Evolutionary conservation across 768 basidiomycete genomes (phyloP).

Genomic region (Terana coerulea): DNA sequence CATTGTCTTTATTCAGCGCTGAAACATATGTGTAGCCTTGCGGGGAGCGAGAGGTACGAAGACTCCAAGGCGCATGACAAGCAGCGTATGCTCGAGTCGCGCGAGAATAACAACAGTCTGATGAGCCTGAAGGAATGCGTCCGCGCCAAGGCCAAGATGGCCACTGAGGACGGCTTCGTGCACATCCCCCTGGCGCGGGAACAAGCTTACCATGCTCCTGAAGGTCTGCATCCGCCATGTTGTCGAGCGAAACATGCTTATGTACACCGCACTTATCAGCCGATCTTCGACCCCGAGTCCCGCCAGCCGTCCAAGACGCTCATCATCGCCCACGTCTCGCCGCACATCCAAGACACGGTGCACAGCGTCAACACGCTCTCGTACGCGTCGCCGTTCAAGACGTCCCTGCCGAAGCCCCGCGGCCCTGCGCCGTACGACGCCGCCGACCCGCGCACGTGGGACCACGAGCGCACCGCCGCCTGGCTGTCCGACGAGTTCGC

Average conservation of each 20-base stretch:
- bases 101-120: conserved; percentile 34
- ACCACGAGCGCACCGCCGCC: conserved; percentile 24
- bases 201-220: conserved; percentile 34
- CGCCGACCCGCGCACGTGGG: conserved; percentile 32
- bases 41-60: conserved; percentile 34
- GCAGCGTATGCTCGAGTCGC: conserved; percentile 31
- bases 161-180: conserved; percentile 32
- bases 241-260: not conserved
- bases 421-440: conserved; percentile 31
- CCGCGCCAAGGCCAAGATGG: conserved; percentile 33
- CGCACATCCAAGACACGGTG: conserved; percentile 32
- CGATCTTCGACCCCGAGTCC: conserved; percentile 34
- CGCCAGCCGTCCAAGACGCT: conserved; percentile 27
- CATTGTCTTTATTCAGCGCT: too few species aligned
- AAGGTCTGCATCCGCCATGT: conserved; percentile 20
- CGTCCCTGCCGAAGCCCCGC: conserved; percentile 24
- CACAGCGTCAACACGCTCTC: conserved; percentile 32
- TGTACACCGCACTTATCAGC: conserved; percentile 15
- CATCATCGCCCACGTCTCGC: conserved; percentile 35
- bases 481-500: conserved; percentile 28
- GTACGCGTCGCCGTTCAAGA: conserved; percentile 33
- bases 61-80: conserved; percentile 34
- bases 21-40: conserved; percentile 28
- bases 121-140: conserved; percentile 37
- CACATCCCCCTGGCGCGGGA: conserved; percentile 34